Base-by-base conservation (phyloP, 768 basidiomycete genomes). In the Candolleomyces eurysporus region DNA sequence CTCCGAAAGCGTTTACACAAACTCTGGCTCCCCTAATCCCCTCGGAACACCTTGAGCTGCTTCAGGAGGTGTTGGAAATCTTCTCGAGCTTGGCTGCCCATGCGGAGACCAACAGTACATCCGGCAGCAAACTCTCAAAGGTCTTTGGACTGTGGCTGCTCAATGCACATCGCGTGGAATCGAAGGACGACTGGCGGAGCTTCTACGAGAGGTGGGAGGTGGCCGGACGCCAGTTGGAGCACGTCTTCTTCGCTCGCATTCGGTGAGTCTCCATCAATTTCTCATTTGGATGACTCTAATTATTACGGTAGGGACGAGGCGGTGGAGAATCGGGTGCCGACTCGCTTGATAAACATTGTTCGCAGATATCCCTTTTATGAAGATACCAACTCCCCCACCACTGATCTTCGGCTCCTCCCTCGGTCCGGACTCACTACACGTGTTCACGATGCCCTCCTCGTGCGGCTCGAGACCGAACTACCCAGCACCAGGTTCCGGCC, bases 121-220 rank as follows among this genome's bases (percentile, higher is more conserved):
- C 89, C 6, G 91, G 89, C 30, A 91, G 89, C 76, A 92, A 89
- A 68, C 78, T 92, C 8, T 84, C 87, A 32, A 91, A 87, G 71
- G 78, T 87, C 60, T 76, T 90, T 50, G 91, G 91, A 13, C 69
- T 91, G 52, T 93, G 91, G 91, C 73, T 92, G 21, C 73, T 93
- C 14, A 74, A 82, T 4, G 69, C 80, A 1, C 76, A 78, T 43
- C 76, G 82, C 30, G 74, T 78, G 3, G 78, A 81, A 48, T 73
- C 75, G 10, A 78, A 74, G 1, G 87, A 89, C 54, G 83, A 86
- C 58, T 91, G 86, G 87, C 60, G 71, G 13, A 69, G 78, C 9
- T 91, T 92, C 68, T 93, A 92, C 68, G 75, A 77, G 4, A 79
- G 87, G 32, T 93, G 92, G 92, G 89, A 93, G 65, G 78, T 79